Percentiles rank a stretch among this genome's conserved stretches.
Conservation (phyloP, 1,284 basidiomycete genomes). For the Pyrrhoderma lamaoense region DNA sequence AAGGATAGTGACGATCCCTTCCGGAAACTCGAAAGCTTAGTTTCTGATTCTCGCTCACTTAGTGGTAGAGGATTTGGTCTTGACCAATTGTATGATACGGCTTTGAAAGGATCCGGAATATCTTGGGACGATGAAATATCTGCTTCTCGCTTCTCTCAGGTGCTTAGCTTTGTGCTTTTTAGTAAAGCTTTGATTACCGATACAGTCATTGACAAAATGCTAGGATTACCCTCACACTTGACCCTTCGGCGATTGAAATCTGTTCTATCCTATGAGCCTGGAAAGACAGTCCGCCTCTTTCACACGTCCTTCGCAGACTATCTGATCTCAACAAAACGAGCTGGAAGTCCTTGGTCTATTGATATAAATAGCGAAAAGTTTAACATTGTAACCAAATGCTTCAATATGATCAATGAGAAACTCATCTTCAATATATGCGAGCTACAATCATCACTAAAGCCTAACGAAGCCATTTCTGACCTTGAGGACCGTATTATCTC, state of each 20-base stretch:
- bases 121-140: neutral
- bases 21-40: neutral
- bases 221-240: neutral
- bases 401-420: neutral
- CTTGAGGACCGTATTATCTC: neutral
- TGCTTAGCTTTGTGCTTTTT: neutral
- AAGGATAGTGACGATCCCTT: neutral
- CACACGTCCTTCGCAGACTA: slow-evolving; percentile 11
- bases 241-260: neutral
- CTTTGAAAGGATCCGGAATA: slow-evolving; percentile 1
- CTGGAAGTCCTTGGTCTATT: neutral
- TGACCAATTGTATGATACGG: slow-evolving; percentile 2
- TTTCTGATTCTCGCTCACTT: neutral
- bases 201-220: neutral
- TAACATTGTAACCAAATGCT: neutral
- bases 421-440: slow-evolving; percentile 11
- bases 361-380: neutral
- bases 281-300: neutral
- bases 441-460: neutral
- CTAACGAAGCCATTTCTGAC: slow-evolving; percentile 1
- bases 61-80: neutral
- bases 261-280: neutral
- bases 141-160: neutral
- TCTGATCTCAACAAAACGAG: neutral
- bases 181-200: neutral